Evolutionary conservation across 768 basidiomycete species (phyloP).

Genomic region (Gloeopeniophorella convolvens): DNA sequence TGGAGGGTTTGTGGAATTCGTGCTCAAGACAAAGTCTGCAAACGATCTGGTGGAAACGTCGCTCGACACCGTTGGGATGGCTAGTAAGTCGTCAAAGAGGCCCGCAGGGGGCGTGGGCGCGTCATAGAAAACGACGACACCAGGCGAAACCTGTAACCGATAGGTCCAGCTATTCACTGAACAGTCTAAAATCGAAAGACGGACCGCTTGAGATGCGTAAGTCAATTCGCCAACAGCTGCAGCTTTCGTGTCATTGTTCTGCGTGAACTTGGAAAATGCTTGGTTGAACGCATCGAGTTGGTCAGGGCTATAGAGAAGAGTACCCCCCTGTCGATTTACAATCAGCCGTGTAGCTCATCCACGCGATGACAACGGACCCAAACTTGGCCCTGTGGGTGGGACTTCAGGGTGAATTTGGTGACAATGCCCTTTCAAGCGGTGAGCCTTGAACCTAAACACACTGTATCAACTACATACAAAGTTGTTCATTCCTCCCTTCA

Average conservation of each 20-base stretch:
- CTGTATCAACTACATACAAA: constrained; percentile 12
- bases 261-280: constrained; percentile 12
- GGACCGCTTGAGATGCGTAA: too few species aligned
- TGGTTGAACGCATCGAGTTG: constrained; percentile 9
- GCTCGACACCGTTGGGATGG: too few species aligned
- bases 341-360: too few species aligned
- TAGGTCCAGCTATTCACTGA: too few species aligned
- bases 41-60: too few species aligned
- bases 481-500: constrained; percentile 18
- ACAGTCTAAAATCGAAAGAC: too few species aligned
- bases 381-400: constrained; percentile 3
- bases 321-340: neutral
- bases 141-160: too few species aligned
- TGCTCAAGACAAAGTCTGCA: too few species aligned
- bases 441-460: too few species aligned
- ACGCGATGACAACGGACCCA: too few species aligned
- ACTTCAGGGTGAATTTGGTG: constrained; percentile 3
- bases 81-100: constrained; percentile 20
- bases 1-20: too few species aligned
- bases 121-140: constrained; percentile 20
- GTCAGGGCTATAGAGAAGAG: neutral
- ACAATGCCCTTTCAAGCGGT: constrained; percentile 10
- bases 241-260: constrained; percentile 12
- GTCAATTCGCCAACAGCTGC: neutral
- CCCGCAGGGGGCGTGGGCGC: constrained; percentile 19